Base-by-base conservation (phyloP, 306 rosid species). In the Gleditsia sinensis region DNA sequence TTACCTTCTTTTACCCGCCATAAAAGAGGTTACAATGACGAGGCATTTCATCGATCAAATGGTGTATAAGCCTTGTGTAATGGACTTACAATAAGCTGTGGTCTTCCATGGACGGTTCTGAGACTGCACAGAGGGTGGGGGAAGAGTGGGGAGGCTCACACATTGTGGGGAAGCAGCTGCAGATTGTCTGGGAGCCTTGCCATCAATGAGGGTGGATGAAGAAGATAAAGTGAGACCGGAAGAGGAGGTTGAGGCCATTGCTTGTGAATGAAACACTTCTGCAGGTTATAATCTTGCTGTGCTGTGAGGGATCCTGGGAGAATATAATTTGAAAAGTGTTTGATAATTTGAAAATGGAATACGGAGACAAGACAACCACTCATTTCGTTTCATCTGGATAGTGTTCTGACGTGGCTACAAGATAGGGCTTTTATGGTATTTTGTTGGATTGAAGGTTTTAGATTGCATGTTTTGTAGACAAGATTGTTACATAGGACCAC, bases 241-340 rank as follows among this genome's bases (percentile, higher is more conserved):
- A 53, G 85, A 81, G 21, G 96, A 88, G 75, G 88, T 78, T 66
- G 91, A 82, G 69, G 96, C 98, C 96, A 92, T 86, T 80, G 63
- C 69, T 69, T 21, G 21, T 64, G 63, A 82, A 78, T n/a, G n/a
- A n/a, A n/a, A n/a, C n/a, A 50, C 59, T 69, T 46, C 7, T 71
- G 62, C 27, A 64, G 82, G 23, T 12, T 65, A 24, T 45, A 25
- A 30, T 62, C 58, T 65, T 37, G 50, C 57, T 58, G 53, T 69
- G 62, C 69, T 63, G 32, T 59, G 78, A 84, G 75, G 73, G 71
- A 54, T 61, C 68, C 67, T 69, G 72, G 81, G 57, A 76, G 66
- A 37, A 58, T 45, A 14, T 83, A 58, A 27, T 51, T 57, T 71
- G 51, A 30, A 73, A 13, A 21, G 59, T 32, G 76, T 71, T 51